These are phyloP conservation scores for Colletotrichum theobromicola DNA, from an alignment of 2,329 filamentous ascomycete species.

Conservation along the genomic window DNA sequence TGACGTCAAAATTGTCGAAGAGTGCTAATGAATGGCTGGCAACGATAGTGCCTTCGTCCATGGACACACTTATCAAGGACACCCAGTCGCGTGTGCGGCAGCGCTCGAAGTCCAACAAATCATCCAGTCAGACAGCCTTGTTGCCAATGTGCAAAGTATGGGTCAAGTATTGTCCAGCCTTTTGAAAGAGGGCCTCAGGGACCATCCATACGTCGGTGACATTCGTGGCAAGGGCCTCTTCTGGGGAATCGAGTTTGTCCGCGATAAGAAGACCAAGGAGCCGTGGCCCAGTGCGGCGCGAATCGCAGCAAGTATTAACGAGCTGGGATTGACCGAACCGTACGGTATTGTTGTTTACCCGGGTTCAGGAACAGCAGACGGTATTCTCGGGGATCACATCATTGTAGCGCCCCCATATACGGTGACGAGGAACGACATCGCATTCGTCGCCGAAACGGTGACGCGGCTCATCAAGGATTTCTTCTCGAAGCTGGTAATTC, in stretches of 20 bases:
- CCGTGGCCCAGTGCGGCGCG: slow-evolving; percentile 38
- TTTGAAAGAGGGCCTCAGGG: slow-evolving; percentile 29
- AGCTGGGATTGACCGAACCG: slow-evolving; percentile 25
- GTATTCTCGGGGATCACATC: slow-evolving; percentile 70
- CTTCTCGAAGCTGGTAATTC: slow-evolving; percentile 31
- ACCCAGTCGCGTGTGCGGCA: slow-evolving; percentile 43
- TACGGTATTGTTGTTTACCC: slow-evolving; percentile 62
- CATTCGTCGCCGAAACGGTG: slow-evolving; percentile 26
- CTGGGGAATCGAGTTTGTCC: slow-evolving; percentile 52
- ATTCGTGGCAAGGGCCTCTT: slow-evolving; percentile 49
- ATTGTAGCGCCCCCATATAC: slow-evolving; percentile 74
- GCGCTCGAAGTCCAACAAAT: slow-evolving; percentile 43
- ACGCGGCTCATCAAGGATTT: slow-evolving; percentile 45
- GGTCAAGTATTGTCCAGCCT: slow-evolving; percentile 32
- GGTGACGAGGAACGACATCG: slow-evolving; percentile 60
- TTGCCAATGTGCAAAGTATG: slow-evolving; percentile 34
- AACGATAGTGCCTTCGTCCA: slow-evolving; percentile 52
- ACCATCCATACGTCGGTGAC: slow-evolving; percentile 40
- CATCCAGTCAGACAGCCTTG: slow-evolving; percentile 34
- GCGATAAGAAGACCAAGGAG: slow-evolving; percentile 36
- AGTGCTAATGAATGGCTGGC: not conserved
- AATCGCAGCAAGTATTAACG: slow-evolving; percentile 35
- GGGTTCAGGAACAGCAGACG: slow-evolving; percentile 63
- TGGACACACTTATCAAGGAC: slow-evolving; percentile 59
- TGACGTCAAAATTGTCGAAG: slow-evolving; percentile 20